phyloP scores from a whole-genome alignment of 148 eudicot species.

The Mesembryanthemum crystallinum region DNA sequence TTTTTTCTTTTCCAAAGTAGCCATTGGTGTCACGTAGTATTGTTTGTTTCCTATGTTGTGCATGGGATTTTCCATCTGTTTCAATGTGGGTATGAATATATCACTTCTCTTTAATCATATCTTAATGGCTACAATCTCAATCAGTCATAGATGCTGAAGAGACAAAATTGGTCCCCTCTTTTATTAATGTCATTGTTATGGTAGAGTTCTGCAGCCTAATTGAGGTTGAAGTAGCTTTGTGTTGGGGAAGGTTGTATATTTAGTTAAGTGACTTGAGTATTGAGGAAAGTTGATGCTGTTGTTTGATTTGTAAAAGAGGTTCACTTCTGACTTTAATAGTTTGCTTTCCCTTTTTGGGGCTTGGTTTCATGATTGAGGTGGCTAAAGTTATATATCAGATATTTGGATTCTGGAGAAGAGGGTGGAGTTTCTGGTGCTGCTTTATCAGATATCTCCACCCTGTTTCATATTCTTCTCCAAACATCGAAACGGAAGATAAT shows the following conservation, averaged over 20 bases:
- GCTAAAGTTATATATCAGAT: not conserved
- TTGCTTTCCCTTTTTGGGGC: not conserved
- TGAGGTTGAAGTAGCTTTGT: too few relatives aligned
- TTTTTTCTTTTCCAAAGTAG: not conserved
- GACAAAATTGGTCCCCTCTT: too few relatives aligned
- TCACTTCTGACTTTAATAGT: not conserved
- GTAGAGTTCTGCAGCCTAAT: too few relatives aligned
- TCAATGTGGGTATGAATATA: not conserved
- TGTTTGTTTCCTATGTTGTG: not conserved
- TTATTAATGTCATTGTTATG: too few relatives aligned
- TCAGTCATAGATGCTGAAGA: too few relatives aligned
- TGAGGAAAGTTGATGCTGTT: not conserved
- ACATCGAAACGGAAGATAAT: conserved; percentile 11
- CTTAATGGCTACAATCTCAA: too few relatives aligned
- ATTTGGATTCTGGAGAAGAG: conserved; percentile 3
- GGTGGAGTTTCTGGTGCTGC: conserved; percentile 2
- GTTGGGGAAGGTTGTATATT: not conserved
- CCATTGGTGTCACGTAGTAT: not conserved
- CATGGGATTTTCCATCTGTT: not conserved
- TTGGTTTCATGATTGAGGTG: not conserved
- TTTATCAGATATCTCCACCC: conserved; percentile 4
- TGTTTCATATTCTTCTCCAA: not conserved
- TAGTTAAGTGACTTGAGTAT: not conserved
- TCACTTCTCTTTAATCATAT: too few relatives aligned
- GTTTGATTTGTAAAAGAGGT: not conserved